Base-by-base conservation (phyloP, 2,329 filamentous ascomycete genomes). In the Aciculosporium take region DNA sequence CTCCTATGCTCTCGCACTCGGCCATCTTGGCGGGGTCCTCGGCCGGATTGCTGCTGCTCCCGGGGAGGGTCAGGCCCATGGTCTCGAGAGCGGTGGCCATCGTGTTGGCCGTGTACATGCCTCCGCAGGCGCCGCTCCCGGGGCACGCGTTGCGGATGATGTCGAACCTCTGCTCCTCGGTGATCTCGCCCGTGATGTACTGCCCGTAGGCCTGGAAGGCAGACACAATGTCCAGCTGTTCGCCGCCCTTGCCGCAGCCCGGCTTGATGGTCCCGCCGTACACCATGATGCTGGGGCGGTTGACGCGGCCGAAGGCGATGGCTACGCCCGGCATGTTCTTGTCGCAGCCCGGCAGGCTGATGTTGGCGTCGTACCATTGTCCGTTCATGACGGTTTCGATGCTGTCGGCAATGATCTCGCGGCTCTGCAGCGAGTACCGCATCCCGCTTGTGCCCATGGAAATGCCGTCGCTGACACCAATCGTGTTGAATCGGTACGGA, bases 371-470 rank as follows among this genome's bases (percentile, higher is more conserved):
- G 60, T 98, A 96, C 87, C 88, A 96, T 66, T 98, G 91, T 13
- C 87, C 91, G 51, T 87, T 82, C 88, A 96, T 98, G 54, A 98
- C 91, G 5, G 91, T 96, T 73, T 98, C 91, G 56, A 98, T 94
- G 47, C 84, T 93, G 66, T 98, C 91, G 55, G 91, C 91, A 54
- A 98, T 98, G 55, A 98, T 76, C 63, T 98, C 91, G 60, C 91
- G 76, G 51, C 85, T 94, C 68, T 96, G 91, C 40, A 95, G 71
- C 42, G 84, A 91, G 67, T 87, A 96, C 48, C 89, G 76, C 91
- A 98, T 98, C 53, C 93, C 91, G 28, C 81, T 84, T 37, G 91
- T 98, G 39, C 91, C 91, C 91, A 98, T 98, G 53, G 86, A 94
- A 54, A 98, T 98, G 45, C 79, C 91, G 61, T 98, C 91, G 49